phyloP scores from a whole-genome alignment of 305 asterid genomes.

The Fraxinus albicans region DNA sequence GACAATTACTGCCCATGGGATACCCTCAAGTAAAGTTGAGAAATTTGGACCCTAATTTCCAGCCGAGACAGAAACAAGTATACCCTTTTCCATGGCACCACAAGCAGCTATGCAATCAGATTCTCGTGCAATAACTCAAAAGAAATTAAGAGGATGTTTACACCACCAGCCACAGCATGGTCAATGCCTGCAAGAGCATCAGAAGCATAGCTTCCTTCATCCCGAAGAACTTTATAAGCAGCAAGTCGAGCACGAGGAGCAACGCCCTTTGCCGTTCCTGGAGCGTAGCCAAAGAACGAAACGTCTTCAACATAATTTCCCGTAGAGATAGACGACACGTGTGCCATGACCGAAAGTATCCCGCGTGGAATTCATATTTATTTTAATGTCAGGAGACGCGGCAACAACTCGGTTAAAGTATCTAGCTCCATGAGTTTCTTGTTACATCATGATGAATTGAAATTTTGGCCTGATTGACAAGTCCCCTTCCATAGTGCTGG shows the following conservation, averaged over 20 bases:
- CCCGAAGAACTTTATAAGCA: conserved; percentile 36
- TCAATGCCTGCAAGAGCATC: conserved; percentile 50
- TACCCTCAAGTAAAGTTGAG: conserved; percentile 27
- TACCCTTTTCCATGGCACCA: conserved; percentile 47
- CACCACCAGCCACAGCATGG: conserved; percentile 43
- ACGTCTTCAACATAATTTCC: conserved; percentile 34
- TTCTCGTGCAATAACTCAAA: conserved; percentile 39
- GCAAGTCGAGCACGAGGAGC: conserved; percentile 44
- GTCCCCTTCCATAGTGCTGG: conserved; percentile 34
- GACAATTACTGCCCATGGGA: conserved; percentile 36
- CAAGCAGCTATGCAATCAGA: conserved; percentile 41
- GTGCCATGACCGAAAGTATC: conserved; percentile 35
- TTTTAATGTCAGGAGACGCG: background rate
- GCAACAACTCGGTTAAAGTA: conserved; percentile 29
- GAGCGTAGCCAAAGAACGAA: conserved; percentile 42
- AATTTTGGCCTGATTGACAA: conserved; percentile 26
- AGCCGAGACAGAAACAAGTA: conserved; percentile 42
- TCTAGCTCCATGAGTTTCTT: conserved; percentile 34
- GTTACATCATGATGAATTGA: conserved; percentile 32
- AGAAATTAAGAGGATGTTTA: conserved; percentile 44
- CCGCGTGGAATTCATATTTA: conserved; percentile 32
- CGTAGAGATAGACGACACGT: conserved; percentile 39
- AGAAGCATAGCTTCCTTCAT: conserved; percentile 30
- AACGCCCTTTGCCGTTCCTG: conserved; percentile 38
- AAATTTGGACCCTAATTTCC: conserved; percentile 35